These are phyloP conservation scores for Kockovaella imperatae DNA, from an alignment of 768 basidiomycete genomes.

Conservation along the genomic window DNA sequence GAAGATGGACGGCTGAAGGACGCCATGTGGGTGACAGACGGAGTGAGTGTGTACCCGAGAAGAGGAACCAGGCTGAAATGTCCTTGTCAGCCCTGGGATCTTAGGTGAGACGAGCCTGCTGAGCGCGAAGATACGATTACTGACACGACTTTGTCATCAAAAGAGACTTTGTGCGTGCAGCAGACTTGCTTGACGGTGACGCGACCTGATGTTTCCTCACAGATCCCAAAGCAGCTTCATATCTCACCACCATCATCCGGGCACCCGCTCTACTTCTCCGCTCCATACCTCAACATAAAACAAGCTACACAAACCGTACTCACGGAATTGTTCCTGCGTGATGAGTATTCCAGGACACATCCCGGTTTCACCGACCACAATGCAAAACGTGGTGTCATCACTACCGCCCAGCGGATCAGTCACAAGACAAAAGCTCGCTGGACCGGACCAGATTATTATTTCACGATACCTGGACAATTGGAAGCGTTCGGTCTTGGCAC, in stretches of 20 bases:
- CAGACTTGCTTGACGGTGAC: background rate
- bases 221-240: conserved; percentile 44
- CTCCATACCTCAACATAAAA: conserved; percentile 42
- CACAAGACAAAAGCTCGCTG: background rate
- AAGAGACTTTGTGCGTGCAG: conserved; percentile 37
- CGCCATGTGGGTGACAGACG: conserved; percentile 42
- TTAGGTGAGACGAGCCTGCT: conserved; percentile 29
- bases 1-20: conserved; percentile 24
- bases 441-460: conserved; percentile 16
- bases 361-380: too few relatives aligned
- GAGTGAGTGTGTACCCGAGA: conserved; percentile 21
- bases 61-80: background rate
- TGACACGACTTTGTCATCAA: background rate
- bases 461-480: conserved; percentile 67
- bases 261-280: conserved; percentile 34
- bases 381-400: conserved; percentile 1
- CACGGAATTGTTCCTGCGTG: conserved; percentile 23
- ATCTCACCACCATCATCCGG: conserved; percentile 30
- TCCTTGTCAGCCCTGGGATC: conserved; percentile 37
- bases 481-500: conserved; percentile 60
- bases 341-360: conserved; percentile 12
- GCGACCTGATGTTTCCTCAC: background rate
- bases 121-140: too few relatives aligned
- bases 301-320: conserved; percentile 37
- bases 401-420: conserved; percentile 17